phyloP scores from a whole-genome alignment of 2,329 filamentous ascomycete genomes.

The Escovopsis sp. region DNA sequence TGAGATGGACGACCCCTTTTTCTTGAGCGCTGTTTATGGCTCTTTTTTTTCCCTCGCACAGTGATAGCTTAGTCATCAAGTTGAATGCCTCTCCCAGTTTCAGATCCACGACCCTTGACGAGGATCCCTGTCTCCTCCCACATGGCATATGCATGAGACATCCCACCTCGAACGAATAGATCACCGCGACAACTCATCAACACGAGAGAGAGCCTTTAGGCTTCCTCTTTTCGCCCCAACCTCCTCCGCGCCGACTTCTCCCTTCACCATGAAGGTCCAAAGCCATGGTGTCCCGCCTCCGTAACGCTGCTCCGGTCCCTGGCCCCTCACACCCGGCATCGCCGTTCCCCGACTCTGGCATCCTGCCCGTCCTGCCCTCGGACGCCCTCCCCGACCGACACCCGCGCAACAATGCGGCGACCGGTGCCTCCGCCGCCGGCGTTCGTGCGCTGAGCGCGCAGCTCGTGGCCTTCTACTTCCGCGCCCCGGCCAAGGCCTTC shows the following conservation, averaged over 20 bases:
- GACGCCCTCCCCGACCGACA: constrained; percentile 30
- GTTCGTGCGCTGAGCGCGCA: constrained; percentile 74
- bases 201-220: neutral
- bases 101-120: too few relatives aligned
- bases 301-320: constrained; percentile 16
- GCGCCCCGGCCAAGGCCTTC: constrained; percentile 82
- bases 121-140: too few relatives aligned
- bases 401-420: constrained; percentile 40
- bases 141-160: too few relatives aligned
- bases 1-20: too few relatives aligned
- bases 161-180: too few relatives aligned
- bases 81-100: too few relatives aligned
- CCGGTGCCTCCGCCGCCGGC: constrained; percentile 70
- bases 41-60: too few relatives aligned
- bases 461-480: constrained; percentile 79
- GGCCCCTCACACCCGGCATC: neutral
- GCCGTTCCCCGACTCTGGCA: constrained; percentile 17
- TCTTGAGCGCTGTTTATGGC: too few relatives aligned
- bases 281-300: constrained; percentile 21
- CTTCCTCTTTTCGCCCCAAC: neutral
- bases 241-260: neutral
- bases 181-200: too few relatives aligned
- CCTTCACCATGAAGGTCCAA: constrained; percentile 16
- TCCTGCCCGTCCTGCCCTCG: constrained; percentile 31
- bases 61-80: too few relatives aligned